Evolutionary conservation across 2,329 filamentous ascomycete species (phyloP).

Genomic region (Amphichorda felina): DNA sequence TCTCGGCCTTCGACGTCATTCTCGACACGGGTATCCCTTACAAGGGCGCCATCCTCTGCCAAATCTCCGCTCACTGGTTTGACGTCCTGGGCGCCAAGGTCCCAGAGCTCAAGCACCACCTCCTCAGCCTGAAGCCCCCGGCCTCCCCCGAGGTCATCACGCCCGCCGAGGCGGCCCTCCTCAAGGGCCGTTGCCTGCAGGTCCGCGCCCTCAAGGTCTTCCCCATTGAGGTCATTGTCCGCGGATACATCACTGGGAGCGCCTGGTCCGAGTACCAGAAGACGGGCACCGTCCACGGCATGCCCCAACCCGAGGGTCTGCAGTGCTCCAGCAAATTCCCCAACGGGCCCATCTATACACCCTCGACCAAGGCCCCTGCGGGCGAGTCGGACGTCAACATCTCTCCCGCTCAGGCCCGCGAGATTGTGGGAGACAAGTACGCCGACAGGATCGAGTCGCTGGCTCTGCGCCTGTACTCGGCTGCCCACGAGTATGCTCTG

Average conservation of each 20-base stretch:
- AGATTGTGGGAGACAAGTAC: slow-evolving; percentile 21
- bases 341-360: slow-evolving; percentile 55
- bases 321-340: slow-evolving; percentile 59
- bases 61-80: slow-evolving; percentile 41
- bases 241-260: slow-evolving; percentile 79
- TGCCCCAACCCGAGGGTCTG: slow-evolving; percentile 55
- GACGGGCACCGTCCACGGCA: slow-evolving; percentile 69
- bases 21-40: slow-evolving; percentile 55
- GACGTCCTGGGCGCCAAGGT: slow-evolving; percentile 29
- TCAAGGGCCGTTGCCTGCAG: slow-evolving; percentile 62
- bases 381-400: slow-evolving; percentile 83
- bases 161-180: slow-evolving; percentile 32
- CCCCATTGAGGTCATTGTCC: slow-evolving; percentile 44
- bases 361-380: slow-evolving; percentile 72
- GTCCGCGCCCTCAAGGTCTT: slow-evolving; percentile 64
- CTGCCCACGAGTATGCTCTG: slow-evolving; percentile 48
- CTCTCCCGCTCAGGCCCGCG: slow-evolving; percentile 49
- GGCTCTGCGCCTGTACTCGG: slow-evolving; percentile 18
- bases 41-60: slow-evolving; percentile 41
- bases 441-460: slow-evolving; percentile 17
- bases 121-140: slow-evolving; percentile 32
- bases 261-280: slow-evolving; percentile 68
- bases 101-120: slow-evolving; percentile 39
- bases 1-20: slow-evolving; percentile 91
- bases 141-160: slow-evolving; percentile 16